Conservation (phyloP, 495 filamentous ascomycete genomes). For the Thermothielavioides terrestris region DNA sequence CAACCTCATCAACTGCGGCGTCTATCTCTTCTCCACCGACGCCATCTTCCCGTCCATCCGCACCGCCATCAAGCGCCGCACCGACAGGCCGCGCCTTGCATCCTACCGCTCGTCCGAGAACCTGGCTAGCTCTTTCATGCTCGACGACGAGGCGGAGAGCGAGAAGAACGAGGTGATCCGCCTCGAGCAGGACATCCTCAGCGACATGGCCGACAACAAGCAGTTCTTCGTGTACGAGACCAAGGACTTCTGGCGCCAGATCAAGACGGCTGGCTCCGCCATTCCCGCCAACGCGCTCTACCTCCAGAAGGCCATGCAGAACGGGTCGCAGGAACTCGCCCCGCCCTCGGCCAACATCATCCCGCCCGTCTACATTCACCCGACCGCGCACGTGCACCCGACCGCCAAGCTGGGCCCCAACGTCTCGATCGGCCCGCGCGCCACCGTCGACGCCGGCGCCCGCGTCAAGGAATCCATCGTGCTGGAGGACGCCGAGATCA, state of each 20-base stretch:
- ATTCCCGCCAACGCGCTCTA: constrained; percentile 97
- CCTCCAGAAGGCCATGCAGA: constrained; percentile 88
- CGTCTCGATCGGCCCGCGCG: constrained; percentile 88
- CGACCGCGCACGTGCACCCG: constrained; percentile 83
- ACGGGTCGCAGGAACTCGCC: constrained; percentile 71
- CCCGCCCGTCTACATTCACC: constrained; percentile 94
- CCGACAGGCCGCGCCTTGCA: constrained; percentile 82
- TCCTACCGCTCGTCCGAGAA: constrained; percentile 95
- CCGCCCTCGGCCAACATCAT: constrained; percentile 82
- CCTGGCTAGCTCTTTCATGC: constrained; percentile 70
- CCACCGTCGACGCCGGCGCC: constrained; percentile 72
- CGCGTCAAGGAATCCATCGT: constrained; percentile 95
- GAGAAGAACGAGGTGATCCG: constrained; percentile 82
- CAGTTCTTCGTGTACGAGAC: constrained; percentile 99
- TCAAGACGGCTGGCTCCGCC: constrained; percentile 97
- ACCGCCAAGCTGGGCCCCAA: constrained; percentile 96
- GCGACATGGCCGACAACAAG: constrained; percentile 92
- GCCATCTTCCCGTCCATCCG: constrained; percentile 95
- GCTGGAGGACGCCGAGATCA: constrained; percentile 89
- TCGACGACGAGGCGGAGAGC: constrained; percentile 65
- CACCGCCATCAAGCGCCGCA: constrained; percentile 90
- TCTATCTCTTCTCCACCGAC: constrained; percentile 94
- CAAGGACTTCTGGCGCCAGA: constrained; percentile 99
- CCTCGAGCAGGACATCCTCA: constrained; percentile 94
- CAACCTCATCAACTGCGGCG: constrained; percentile 98